Base-by-base conservation (phyloP, 2,329 filamentous ascomycete species). In the Aureobasidium sp. region DNA sequence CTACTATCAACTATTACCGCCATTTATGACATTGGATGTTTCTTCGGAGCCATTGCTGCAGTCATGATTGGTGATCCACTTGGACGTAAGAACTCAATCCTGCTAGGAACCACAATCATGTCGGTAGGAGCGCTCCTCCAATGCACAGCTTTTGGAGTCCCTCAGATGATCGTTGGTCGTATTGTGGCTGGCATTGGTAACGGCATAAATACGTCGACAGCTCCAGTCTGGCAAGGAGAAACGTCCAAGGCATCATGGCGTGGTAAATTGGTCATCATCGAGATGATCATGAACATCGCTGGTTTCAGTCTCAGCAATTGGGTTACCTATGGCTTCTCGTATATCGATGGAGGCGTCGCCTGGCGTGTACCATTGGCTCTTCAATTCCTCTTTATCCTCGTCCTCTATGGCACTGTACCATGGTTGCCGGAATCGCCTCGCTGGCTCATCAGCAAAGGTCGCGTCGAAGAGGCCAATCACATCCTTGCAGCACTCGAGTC, bases 1-100 rank as follows among this genome's bases (percentile, higher is more conserved):
- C 22, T 65, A 2, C 48, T 63, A 1, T 54, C 73, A 22, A 82
- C 80, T 0, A 79, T 83, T 15, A 82, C 80, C 0, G 81, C 82
- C 2, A 79, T 84, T 60, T 84, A 85, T 69, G 81, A 85, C 12
- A 75, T 85, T 40, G 82, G 82, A 14, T 85, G 82, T 68, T 85
- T 85, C 69, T 72, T 85, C 48, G 83, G 83, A n/a, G 82, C 77
- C 2, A 71, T 82, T 33, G 67, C 77, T 2, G 76, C 78, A n/a
- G 79, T 83, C 60, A 68, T 73, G 19, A 68, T 79, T 31, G 80
- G 80, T n/a, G 80, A 82, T 40, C 69, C 66, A 3, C 70, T 81
- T 3, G 80, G 81, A 4, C 72, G 81, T 35, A 79, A 78, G 62
- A 78, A 76, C 58, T 75, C 74, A 24, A 74, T 82, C 47, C 67